Evolutionary conservation across 495 filamentous ascomycete genomes (phyloP).

Genomic region (Penicillium lividum): DNA sequence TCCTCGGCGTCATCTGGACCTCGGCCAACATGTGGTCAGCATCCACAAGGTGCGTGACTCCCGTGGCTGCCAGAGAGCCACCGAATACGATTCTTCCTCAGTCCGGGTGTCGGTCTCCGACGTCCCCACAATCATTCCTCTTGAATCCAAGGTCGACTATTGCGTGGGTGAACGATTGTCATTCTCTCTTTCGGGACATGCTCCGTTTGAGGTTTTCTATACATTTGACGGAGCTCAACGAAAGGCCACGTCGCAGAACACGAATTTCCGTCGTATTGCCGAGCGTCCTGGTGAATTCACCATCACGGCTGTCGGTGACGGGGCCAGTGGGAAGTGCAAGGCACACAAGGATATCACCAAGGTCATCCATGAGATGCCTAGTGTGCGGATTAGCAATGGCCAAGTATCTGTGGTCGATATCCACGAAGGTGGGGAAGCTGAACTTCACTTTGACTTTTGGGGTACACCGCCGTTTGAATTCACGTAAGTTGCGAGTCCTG

Average conservation of each 20-base stretch:
- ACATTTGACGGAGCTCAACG: conserved; percentile 74
- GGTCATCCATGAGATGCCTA: conserved; percentile 86
- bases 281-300: conserved; percentile 85
- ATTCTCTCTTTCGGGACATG: conserved; percentile 82
- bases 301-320: conserved; percentile 81
- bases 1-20: conserved; percentile 74
- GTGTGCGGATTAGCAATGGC: conserved; percentile 83
- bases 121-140: conserved; percentile 81
- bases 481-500: conserved; percentile 54
- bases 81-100: conserved; percentile 63
- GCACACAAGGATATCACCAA: conserved; percentile 74
- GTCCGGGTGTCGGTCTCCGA: conserved; percentile 89
- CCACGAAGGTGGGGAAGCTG: conserved; percentile 90
- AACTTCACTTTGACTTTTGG: conserved; percentile 90
- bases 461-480: conserved; percentile 97
- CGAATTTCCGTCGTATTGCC: conserved; percentile 86
- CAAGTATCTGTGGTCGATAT: conserved; percentile 80
- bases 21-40: conserved; percentile 81
- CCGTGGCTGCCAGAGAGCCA: conserved; percentile 75
- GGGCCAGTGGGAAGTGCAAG: conserved; percentile 73
- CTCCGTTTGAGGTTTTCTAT: conserved; percentile 92
- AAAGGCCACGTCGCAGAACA: conserved; percentile 74
- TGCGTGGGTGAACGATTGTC: conserved; percentile 93
- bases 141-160: conserved; percentile 86
- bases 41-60: conserved; percentile 87